Conservation (phyloP, 495 filamentous ascomycete genomes). For the Massariosphaeria phaeospora region DNA sequence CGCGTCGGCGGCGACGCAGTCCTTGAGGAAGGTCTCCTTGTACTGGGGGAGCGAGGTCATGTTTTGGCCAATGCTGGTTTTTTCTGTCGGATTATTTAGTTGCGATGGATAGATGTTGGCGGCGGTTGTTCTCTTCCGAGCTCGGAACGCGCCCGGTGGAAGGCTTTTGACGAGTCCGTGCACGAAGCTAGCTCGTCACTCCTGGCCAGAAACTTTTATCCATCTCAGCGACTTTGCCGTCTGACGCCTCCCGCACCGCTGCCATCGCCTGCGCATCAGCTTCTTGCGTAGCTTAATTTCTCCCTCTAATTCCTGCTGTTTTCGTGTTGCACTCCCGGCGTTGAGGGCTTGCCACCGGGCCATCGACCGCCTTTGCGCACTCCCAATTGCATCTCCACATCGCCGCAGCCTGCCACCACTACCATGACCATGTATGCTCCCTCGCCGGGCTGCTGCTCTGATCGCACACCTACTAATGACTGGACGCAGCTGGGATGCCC, state of each 20-base stretch:
- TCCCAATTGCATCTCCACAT: background rate
- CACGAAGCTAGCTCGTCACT: background rate
- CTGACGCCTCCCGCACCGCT: background rate
- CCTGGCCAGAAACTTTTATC: slow-evolving; percentile 24
- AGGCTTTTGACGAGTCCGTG: slow-evolving; percentile 17
- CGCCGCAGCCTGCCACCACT: background rate
- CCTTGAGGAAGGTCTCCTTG: slow-evolving; percentile 66
- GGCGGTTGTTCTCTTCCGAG: background rate
- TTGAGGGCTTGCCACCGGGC: slow-evolving; percentile 6
- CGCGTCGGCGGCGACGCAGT: slow-evolving; percentile 66
- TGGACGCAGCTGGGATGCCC: slow-evolving; percentile 61
- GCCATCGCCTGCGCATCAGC: slow-evolving; percentile 17
- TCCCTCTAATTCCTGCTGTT: background rate
- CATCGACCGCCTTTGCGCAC: slow-evolving; percentile 6
- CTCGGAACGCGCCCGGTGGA: too few relatives aligned
- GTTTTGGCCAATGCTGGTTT: too few relatives aligned
- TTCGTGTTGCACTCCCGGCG: slow-evolving; percentile 2
- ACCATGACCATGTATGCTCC: slow-evolving; percentile 26
- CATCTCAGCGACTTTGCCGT: slow-evolving; percentile 1
- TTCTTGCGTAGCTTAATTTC: background rate
- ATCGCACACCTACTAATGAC: background rate
- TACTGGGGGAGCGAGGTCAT: slow-evolving; percentile 29
- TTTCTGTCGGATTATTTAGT: background rate
- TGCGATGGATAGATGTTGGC: background rate
- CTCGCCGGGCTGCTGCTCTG: background rate